A percentile compares a stretch with the other conserved stretches of the same genome.
These are phyloP conservation scores for Aspergillus glaucus DNA, from an alignment of 2,329 filamentous ascomycete species.

Conservation along the genomic window DNA sequence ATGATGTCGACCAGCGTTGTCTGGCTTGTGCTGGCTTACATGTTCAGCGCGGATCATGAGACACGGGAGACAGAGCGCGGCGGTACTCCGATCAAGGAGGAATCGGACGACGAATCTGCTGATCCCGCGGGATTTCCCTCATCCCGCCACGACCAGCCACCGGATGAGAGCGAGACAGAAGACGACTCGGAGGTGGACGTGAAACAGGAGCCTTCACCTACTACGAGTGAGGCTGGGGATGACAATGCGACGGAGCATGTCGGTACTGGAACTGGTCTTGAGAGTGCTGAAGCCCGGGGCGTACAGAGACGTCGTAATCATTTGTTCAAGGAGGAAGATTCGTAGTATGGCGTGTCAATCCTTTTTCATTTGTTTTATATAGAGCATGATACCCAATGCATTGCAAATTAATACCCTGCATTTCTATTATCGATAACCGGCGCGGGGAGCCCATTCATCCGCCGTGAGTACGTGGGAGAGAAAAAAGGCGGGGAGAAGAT, in stretches of 20 bases:
- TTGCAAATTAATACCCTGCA: background rate
- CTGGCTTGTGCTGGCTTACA: slow-evolving; percentile 54
- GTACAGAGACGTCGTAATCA: slow-evolving; percentile 29
- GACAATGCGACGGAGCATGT: slow-evolving; percentile 19
- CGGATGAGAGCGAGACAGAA: slow-evolving; percentile 7
- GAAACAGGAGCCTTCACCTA: background rate
- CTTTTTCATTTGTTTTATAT: background rate
- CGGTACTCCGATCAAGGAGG: slow-evolving; percentile 16
- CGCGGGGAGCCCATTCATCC: background rate
- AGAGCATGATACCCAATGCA: slow-evolving; percentile 2
- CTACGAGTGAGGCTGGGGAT: slow-evolving; percentile 1
- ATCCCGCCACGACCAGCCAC: background rate
- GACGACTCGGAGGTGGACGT: slow-evolving; percentile 4
- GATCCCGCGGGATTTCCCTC: background rate
- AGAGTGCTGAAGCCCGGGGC: slow-evolving; percentile 23
- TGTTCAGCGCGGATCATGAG: slow-evolving; percentile 24
- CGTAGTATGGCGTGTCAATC: background rate
- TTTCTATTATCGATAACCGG: background rate
- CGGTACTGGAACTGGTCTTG: slow-evolving; percentile 50
- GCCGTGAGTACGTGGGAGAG: background rate
- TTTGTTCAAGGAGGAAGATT: slow-evolving; percentile 13
- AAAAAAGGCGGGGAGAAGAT: background rate
- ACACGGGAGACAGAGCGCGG: slow-evolving; percentile 4
- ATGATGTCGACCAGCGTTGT: slow-evolving; percentile 59
- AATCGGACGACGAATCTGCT: slow-evolving; percentile 10